phyloP scores from a whole-genome alignment of 805 yeast species.

The Saccharomycopsis javanensis region DNA sequence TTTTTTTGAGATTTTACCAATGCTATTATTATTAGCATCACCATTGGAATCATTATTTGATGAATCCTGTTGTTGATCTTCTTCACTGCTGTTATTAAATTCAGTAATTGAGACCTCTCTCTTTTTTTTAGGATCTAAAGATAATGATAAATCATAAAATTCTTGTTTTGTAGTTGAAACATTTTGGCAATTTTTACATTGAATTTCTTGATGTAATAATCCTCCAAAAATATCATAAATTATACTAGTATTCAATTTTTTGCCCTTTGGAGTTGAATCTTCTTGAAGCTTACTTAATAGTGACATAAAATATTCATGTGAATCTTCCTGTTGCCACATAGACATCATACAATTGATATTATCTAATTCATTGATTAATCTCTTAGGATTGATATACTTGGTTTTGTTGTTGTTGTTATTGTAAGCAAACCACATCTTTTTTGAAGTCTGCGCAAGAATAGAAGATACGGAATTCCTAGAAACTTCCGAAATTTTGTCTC shows the following conservation, averaged over 20 bases:
- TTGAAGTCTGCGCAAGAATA: conserved; percentile 57
- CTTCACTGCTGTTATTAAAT: conserved; percentile 11
- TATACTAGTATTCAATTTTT: conserved; percentile 68
- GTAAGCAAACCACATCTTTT: conserved; percentile 48
- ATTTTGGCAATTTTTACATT: conserved; percentile 74
- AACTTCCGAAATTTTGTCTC: conserved; percentile 34
- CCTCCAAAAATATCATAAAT: conserved; percentile 95
- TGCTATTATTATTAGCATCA: background rate
- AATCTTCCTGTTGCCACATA: conserved; percentile 96
- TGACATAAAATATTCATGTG: conserved; percentile 95
- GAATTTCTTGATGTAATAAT: conserved; percentile 68
- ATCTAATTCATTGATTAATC: conserved; percentile 56
- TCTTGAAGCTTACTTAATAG: conserved; percentile 81
- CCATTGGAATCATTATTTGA: background rate
- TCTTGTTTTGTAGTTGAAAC: conserved; percentile 85
- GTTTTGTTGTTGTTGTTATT: conserved; percentile 16
- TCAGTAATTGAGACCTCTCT: conserved; percentile 23
- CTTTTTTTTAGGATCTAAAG: conserved; percentile 48
- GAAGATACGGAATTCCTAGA: conserved; percentile 53
- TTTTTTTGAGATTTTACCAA: background rate
- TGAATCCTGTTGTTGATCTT: conserved; percentile 8
- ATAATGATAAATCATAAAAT: conserved; percentile 83
- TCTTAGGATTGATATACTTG: conserved; percentile 69
- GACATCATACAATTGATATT: conserved; percentile 95
- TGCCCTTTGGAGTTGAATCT: conserved; percentile 87